Evolutionary conservation across 75 land plant species (phyloP).

Genomic region (Picea glauca): DNA sequence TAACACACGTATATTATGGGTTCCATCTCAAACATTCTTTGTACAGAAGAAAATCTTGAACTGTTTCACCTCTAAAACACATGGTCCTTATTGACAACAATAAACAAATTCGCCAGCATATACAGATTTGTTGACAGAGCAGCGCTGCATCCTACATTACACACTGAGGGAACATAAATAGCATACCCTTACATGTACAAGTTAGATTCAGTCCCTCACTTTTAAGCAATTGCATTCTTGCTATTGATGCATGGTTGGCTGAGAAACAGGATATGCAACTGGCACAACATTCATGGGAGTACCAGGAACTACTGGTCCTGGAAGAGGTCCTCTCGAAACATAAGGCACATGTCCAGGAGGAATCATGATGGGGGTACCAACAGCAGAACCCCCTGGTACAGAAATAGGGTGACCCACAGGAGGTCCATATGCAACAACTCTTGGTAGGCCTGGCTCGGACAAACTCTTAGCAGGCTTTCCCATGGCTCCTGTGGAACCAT

Average conservation of each 20-base stretch:
- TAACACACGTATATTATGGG: neutral
- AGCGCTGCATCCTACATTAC: neutral
- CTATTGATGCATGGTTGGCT: conserved; percentile 46
- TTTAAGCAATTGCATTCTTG: neutral
- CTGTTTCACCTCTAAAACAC: neutral
- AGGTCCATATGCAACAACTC: conserved; percentile 39
- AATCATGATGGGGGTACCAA: conserved; percentile 60
- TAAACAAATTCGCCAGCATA: neutral
- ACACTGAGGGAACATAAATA: neutral
- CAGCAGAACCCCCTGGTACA: conserved; percentile 63
- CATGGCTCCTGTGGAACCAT: conserved; percentile 27
- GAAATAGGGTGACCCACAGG: conserved; percentile 64
- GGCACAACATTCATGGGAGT: conserved; percentile 49
- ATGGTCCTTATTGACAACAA: neutral
- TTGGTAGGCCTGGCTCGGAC: conserved; percentile 23
- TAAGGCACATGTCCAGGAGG: conserved; percentile 39
- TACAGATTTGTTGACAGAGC: neutral
- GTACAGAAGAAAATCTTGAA: neutral
- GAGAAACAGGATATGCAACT: conserved; percentile 52
- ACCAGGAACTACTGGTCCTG: conserved; percentile 55
- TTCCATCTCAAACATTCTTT: conserved; percentile 2
- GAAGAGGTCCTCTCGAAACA: conserved; percentile 37
- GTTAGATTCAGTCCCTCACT: neutral
- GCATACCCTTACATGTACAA: neutral
- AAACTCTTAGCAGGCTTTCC: conserved; percentile 41